Base-by-base conservation (phyloP, 1,139 yeast species). In the Blastobotrys petasosporus region DNA sequence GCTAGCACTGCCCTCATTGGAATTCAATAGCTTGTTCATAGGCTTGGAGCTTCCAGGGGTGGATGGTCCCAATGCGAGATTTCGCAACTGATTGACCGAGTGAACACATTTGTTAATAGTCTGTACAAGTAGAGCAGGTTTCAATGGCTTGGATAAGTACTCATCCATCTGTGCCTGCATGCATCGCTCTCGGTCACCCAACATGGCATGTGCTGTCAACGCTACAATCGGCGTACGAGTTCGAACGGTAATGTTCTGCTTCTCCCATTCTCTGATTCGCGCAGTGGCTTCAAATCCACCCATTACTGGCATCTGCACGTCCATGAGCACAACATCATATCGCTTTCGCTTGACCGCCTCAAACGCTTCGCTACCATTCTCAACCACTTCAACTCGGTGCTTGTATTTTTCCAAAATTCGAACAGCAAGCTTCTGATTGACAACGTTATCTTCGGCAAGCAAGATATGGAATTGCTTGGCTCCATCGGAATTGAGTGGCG, bases 301-400 rank as follows among this genome's bases (percentile, higher is more conserved):
- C 94, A 86, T 85, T 7, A 85, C 87, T 5, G 95, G 95, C 95
- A 86, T 86, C 65, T 86, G 95, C 37, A 86, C 95, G 69, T 86
- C 95, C 95, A 86, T 86, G 55, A 86, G 74, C 12, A 86, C 86
- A 42, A 83, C 92, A 60, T 86, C 95, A 62, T 80, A 85, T 38
- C 76, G 73, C 62, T 77, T 79, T 42, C 69, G 64, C 61, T 80
- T 75, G 37, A 85, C 80, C 0, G 90, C 90, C 54, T 85, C 87
- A 57, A 77, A 77, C 0, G 95, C 95, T 58, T 85, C 88, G 50
- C 79, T 70, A 10, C 95, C 95, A 62, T 86, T 86, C 60, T 85
- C 94, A 13, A 86, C 95, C 44, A 83, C 94, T 51, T 80, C 83
- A 7, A 85, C 88, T 50, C 76, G 73, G 64, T 85, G 95, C 20